Base-by-base conservation (phyloP, 139 green algal genomes). In the Chlorella sp. region DNA sequence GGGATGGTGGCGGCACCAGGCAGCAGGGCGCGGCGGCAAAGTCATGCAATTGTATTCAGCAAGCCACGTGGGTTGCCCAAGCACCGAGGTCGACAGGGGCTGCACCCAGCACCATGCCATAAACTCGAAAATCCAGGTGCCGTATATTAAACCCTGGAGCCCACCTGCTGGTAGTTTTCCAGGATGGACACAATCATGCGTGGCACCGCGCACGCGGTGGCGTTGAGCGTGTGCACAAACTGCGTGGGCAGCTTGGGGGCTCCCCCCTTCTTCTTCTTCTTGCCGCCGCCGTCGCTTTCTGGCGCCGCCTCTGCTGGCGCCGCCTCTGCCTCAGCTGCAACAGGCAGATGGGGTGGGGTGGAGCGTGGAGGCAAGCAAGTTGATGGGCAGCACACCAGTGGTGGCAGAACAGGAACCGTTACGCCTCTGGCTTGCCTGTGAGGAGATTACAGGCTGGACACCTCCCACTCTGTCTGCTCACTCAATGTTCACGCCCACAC, bases 141-240 rank as follows among this genome's bases (percentile, higher is more conserved):
- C 66, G 30, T 26, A 1, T 61, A 34, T 68, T 14, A 68, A 68
- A 68, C 60, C 15, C 60, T 68, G 60, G 60, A 18, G 60, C 60
- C 15, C 42, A 83, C 85, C 80, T 96, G 94, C 92, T 99, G 98
- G 90, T 97, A 98, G 90, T 98, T 99, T 92, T 99, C 98, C 34
- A 99, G 89, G 69, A 99, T 99, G 14, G 96, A 94, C 36, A 99
- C 95, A 83, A 99, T 97, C 95, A 99, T 97, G 48, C 98, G 95
- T 26, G 98, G 98, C 75, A 99, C 97, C 0, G 98, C 98, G 86
- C 96, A 98, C 22, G 97, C 98, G 16, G 98, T 99, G 0, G 96
- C 98, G 90, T 99, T 99, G 15, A 99, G 94, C 12, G 98, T 99
- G 92, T 99, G 98, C 83, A 97, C 96, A 93, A 98, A 99, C 84